These are phyloP conservation scores for barrel medic (Medicago truncatula) DNA, from an alignment of 306 rosid genomes.

Conservation along the genomic window DNA sequence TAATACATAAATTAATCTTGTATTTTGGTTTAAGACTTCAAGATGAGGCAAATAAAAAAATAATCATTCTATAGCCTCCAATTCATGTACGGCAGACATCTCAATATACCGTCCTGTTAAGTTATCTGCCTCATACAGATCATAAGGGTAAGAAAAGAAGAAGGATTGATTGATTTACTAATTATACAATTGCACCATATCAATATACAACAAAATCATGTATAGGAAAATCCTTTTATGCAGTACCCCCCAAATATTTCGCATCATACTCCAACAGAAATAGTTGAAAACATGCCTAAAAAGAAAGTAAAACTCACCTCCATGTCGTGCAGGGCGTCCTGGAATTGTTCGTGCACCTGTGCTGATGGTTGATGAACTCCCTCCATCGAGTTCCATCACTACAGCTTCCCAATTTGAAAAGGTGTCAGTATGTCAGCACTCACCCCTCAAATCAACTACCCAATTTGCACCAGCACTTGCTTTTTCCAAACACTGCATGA, in stretches of 20 bases:
- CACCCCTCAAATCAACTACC: slow-evolving; percentile 30
- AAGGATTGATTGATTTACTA: slow-evolving; percentile 17
- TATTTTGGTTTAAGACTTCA: slow-evolving; percentile 9
- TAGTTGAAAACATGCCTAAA: slow-evolving; percentile 18
- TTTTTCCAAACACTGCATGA: slow-evolving; percentile 37
- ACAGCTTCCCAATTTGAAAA: slow-evolving; percentile 34
- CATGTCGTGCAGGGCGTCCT: slow-evolving; percentile 19
- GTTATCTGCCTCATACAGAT: slow-evolving; percentile 21
- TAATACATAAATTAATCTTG: slow-evolving; percentile 20
- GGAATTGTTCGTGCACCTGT: slow-evolving; percentile 37
- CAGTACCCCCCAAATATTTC: not conserved
- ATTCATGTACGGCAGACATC: slow-evolving; percentile 14
- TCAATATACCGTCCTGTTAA: not conserved
- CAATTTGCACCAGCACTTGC: not conserved
- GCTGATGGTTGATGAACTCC: slow-evolving; percentile 43
- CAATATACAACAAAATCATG: slow-evolving; percentile 11
- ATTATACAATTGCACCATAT: slow-evolving; percentile 19
- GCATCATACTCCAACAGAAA: slow-evolving; percentile 27
- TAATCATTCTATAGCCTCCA: not conserved
- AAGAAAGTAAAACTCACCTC: slow-evolving; percentile 46
- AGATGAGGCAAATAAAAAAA: not conserved
- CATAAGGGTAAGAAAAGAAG: slow-evolving; percentile 9
- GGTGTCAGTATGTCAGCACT: slow-evolving; percentile 1
- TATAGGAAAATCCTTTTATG: slow-evolving; percentile 11
- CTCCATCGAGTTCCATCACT: slow-evolving; percentile 54